Evolutionary conservation across 352 stramenopile genomes (phyloP).

Genomic region (Peronospora farinosa): DNA sequence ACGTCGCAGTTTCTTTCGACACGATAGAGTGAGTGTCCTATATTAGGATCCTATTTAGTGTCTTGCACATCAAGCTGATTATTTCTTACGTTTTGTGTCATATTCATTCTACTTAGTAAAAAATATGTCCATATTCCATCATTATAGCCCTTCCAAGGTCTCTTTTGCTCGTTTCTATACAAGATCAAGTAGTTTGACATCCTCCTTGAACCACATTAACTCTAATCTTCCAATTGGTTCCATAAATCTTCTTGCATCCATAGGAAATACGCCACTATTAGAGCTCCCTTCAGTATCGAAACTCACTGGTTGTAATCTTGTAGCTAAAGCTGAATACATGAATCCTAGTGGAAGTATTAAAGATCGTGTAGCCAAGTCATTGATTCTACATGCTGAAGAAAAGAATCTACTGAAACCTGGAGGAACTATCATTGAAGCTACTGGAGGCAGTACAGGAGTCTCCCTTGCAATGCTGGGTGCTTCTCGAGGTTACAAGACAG

Average conservation of each 20-base stretch:
- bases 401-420: constrained; percentile 68
- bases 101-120: too few species aligned
- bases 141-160: background rate
- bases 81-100: too few species aligned
- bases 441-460: constrained; percentile 89
- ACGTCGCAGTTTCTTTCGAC: too few species aligned
- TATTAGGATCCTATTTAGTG: too few species aligned
- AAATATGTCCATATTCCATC: too few species aligned
- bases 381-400: constrained; percentile 88
- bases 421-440: constrained; percentile 70
- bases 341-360: constrained; percentile 93
- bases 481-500: constrained; percentile 74
- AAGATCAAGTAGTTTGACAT: constrained; percentile 4
- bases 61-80: too few species aligned
- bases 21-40: too few species aligned
- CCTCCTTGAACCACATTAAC: background rate
- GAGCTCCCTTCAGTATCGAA: constrained; percentile 58
- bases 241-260: constrained; percentile 38
- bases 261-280: constrained; percentile 71
- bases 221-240: background rate
- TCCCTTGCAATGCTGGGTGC: constrained; percentile 85
- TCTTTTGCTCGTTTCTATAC: constrained; percentile 5
- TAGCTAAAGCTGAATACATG: constrained; percentile 74
- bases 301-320: constrained; percentile 65
- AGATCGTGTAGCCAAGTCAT: constrained; percentile 88